Evolutionary conservation across 192 early-diverging fungal genomes (phyloP), one percentile per base, ranked within the genome.

Genomic region (Dissophora globulifera): DNA sequence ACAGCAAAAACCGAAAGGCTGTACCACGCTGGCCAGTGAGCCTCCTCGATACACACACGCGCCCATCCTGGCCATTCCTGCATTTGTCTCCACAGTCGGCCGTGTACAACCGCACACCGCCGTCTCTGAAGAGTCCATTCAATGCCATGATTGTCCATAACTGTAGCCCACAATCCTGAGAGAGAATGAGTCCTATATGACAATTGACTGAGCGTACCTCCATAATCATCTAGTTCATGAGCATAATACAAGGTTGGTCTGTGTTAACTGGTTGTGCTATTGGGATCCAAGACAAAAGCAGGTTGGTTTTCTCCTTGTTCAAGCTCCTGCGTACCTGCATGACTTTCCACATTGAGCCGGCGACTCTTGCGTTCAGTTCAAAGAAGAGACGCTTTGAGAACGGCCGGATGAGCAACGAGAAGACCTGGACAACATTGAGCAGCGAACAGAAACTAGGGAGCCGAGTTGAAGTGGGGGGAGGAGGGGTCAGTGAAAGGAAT

Each of bases 371-470:
- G 59, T 87, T 87, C 31, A 87, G 80, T 41, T 78, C 66, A 59
- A 83, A 82, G 46, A 87, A 74, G 38, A 82, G 65, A 27, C 78
- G 55, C 46, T 72, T 63, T n/a, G 84, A 82, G 59, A 84, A 83
- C 0, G 86, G 86, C 20, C 57, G 54, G 23, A 85, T 40, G 30
- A 84, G 63, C 32, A 87, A 53, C 1, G 86, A 85, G 42, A 72
- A 74, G 32, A 83, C 46, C 46, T 87, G 86, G 29, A 82, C 78
- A 11, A 83, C 69, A 75, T 82, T 82, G 47, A 82, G 62, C 48
- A 78, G 41, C 31, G 78, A 75, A n/a, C 76, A 78, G 50, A 82
- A 78, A 38, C 81, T 82, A 61, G 19, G 6, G 7, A 33, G 10
- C n/a, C 11, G 41, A 57, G 20, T 31, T 42, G 56, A 42, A 66